Conservation (phyloP, 768 basidiomycete species). For the Suillus lakei region DNA sequence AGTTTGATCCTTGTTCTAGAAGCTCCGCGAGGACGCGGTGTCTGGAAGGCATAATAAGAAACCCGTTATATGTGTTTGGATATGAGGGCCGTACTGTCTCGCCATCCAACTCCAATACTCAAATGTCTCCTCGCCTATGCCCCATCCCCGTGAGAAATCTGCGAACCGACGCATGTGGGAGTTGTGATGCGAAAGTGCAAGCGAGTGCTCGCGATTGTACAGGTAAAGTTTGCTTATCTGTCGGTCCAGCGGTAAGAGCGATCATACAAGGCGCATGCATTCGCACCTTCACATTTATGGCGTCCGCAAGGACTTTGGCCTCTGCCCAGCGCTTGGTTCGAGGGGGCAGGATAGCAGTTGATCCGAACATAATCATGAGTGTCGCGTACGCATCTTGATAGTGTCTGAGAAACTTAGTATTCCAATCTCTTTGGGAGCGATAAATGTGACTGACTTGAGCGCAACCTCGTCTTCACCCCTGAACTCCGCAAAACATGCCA, state of each 20-base stretch:
- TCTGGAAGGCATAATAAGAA: slow-evolving; percentile 42
- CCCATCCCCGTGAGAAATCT: slow-evolving; percentile 90
- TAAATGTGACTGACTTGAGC: slow-evolving; percentile 66
- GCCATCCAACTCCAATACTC: slow-evolving; percentile 99
- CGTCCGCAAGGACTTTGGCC: slow-evolving; percentile 95
- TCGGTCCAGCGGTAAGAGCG: background rate
- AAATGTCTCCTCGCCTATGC: slow-evolving; percentile 94
- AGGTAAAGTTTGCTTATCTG: slow-evolving; percentile 91
- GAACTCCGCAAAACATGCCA: slow-evolving; percentile 96
- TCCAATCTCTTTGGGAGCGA: slow-evolving; percentile 14
- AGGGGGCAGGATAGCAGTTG: slow-evolving; percentile 83
- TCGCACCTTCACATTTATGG: slow-evolving; percentile 85
- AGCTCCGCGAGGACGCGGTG: slow-evolving; percentile 91
- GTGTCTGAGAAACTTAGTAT: slow-evolving; percentile 56
- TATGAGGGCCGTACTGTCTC: slow-evolving; percentile 66
- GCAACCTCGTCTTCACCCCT: slow-evolving; percentile 91
- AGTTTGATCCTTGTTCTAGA: slow-evolving; percentile 77
- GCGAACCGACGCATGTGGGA: slow-evolving; percentile 85
- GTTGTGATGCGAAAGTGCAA: slow-evolving; percentile 82
- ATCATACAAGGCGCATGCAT: background rate
- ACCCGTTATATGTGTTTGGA: background rate
- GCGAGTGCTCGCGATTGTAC: slow-evolving; percentile 85
- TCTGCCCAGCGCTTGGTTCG: slow-evolving; percentile 98
- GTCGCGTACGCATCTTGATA: slow-evolving; percentile 93
- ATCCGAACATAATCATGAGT: slow-evolving; percentile 87